Percentiles rank a stretch among this genome's conserved stretches.
These are phyloP conservation scores for Xylaria nigripes DNA, from an alignment of 495 filamentous ascomycete species.

Conservation along the genomic window DNA sequence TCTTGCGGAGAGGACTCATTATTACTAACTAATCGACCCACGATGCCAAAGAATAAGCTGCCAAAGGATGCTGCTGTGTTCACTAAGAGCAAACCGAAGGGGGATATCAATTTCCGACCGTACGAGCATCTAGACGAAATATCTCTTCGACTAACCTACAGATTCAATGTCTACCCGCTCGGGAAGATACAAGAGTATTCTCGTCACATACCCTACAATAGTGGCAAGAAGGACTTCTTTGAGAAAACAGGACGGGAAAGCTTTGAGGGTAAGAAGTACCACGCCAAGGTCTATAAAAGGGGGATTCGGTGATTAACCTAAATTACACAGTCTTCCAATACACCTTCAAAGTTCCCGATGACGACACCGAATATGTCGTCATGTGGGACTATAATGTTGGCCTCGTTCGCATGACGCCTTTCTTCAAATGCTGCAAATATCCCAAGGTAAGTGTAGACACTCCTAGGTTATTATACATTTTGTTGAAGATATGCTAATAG, in stretches of 20 bases:
- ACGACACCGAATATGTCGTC: conserved; percentile 61
- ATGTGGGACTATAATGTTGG: conserved; percentile 98
- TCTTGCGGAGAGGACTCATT: conserved; percentile 20
- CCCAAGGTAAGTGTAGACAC: conserved; percentile 55
- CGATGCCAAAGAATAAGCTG: conserved; percentile 36
- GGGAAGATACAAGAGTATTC: conserved; percentile 60
- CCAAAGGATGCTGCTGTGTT: conserved; percentile 55
- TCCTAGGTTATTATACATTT: background rate
- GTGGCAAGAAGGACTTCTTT: conserved; percentile 81
- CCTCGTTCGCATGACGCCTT: conserved; percentile 87
- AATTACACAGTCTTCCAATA: conserved; percentile 72
- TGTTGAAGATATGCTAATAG: conserved; percentile 7
- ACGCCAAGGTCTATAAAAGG: background rate
- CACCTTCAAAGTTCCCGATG: conserved; percentile 64
- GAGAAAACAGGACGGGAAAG: conserved; percentile 77
- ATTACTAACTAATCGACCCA: conserved; percentile 18
- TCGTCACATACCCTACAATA: conserved; percentile 84
- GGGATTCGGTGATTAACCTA: conserved; percentile 10
- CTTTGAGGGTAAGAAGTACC: conserved; percentile 63
- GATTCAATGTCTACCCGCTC: conserved; percentile 58
- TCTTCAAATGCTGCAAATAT: conserved; percentile 85
- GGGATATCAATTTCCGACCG: conserved; percentile 58
- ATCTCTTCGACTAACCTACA: conserved; percentile 46
- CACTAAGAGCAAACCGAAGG: conserved; percentile 48
- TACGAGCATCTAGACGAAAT: conserved; percentile 52